A percentile compares a stretch with the other conserved stretches of the same genome.
Conservation (phyloP, 169 alveolate genomes). For the Besnoitia besnoiti region DNA sequence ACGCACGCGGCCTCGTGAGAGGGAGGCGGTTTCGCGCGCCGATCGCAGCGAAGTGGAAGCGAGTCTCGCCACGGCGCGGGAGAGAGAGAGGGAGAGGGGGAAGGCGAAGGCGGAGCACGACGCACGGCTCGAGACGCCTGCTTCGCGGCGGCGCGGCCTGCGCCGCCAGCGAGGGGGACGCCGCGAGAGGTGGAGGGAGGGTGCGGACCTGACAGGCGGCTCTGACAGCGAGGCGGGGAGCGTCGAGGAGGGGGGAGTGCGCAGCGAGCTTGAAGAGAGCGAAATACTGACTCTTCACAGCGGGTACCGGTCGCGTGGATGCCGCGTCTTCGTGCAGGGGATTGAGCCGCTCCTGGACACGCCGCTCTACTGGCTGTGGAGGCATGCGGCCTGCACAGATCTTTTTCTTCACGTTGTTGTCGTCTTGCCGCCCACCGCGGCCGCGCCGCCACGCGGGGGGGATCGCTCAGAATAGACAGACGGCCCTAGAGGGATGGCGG, state of each 20-base stretch:
- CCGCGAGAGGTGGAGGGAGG: not conserved
- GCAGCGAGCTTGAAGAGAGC: not conserved
- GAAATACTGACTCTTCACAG: not conserved
- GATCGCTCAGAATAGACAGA: too few relatives aligned
- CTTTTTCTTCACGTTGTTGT: slow-evolving; percentile 58
- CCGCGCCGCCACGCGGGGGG: not conserved
- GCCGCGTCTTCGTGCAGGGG: slow-evolving; percentile 64
- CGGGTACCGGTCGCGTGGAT: slow-evolving; percentile 28
- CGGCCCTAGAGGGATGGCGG: too few relatives aligned
- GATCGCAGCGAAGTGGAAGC: too few relatives aligned
- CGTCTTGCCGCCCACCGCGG: slow-evolving; percentile 4
- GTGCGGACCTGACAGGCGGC: not conserved
- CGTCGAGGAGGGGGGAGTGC: not conserved
- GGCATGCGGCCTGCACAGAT: slow-evolving; percentile 51
- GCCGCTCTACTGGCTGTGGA: slow-evolving; percentile 63
- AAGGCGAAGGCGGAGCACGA: not conserved
- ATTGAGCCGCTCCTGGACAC: slow-evolving; percentile 60
- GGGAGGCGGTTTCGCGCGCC: too few relatives aligned
- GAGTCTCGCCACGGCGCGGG: too few relatives aligned
- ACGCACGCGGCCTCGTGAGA: too few relatives aligned
- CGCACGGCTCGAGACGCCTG: not conserved
- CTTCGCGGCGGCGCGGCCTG: not conserved
- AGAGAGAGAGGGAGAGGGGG: too few relatives aligned
- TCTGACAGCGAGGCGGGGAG: not conserved
- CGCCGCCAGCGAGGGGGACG: not conserved